phyloP scores from a whole-genome alignment of 108 stramenopile genomes.

The Poteriospumella lacustris region DNA sequence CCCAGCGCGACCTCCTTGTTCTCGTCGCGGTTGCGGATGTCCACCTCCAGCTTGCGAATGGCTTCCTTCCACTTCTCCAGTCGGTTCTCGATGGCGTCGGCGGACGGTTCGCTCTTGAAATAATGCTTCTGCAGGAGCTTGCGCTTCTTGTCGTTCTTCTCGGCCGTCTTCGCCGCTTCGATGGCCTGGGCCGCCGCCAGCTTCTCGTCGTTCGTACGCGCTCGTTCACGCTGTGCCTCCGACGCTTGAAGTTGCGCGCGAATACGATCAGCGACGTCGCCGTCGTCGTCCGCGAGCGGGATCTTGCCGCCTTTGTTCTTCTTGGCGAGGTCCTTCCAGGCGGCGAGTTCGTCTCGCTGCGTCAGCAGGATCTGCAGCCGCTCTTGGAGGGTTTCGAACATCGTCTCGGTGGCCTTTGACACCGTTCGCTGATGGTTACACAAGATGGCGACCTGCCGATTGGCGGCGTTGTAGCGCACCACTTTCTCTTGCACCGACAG shows the following conservation, averaged over 20 bases:
- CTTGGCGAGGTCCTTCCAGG: constrained; percentile 47
- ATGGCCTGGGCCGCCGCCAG: constrained; percentile 72
- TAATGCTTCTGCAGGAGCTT: constrained; percentile 79
- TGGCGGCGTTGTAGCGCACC: constrained; percentile 95
- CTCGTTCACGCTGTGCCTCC: constrained; percentile 81
- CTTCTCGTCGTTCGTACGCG: constrained; percentile 85
- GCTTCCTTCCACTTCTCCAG: constrained; percentile 76
- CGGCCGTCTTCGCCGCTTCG: constrained; percentile 41
- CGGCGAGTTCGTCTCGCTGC: constrained; percentile 75
- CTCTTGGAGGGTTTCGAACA: constrained; percentile 65
- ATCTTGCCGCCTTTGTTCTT: constrained; percentile 61
- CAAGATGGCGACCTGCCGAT: constrained; percentile 95
- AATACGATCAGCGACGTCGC: constrained; percentile 57
- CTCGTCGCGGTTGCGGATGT: constrained; percentile 93
- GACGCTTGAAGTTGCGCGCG: constrained; percentile 67
- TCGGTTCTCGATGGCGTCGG: constrained; percentile 70
- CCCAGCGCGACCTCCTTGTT: constrained; percentile 88
- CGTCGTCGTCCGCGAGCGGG: constrained; percentile 67
- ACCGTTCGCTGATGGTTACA: constrained; percentile 98
- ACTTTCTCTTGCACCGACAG: constrained; percentile 84
- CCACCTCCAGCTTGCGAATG: constrained; percentile 80
- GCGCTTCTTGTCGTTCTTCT: neutral
- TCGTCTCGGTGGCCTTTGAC: constrained; percentile 83
- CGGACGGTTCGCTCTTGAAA: constrained; percentile 74
- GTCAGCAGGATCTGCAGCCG: constrained; percentile 73